Evolutionary conservation across 257 asterid genomes (phyloP).

Genomic region (Plantago major): DNA sequence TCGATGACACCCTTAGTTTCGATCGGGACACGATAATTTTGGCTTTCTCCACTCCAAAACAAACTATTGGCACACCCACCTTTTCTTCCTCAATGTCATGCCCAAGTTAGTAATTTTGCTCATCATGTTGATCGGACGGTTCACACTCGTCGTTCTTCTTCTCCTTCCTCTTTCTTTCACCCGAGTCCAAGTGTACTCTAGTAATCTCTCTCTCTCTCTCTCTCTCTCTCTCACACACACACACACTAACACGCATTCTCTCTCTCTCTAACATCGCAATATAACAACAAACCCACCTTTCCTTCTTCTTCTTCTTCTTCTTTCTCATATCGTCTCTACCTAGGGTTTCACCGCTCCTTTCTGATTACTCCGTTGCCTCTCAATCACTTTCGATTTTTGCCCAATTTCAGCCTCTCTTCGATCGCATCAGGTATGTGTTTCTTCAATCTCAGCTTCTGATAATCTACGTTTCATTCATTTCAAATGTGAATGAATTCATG

Average conservation of each 20-base stretch:
- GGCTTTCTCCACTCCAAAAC: no score
- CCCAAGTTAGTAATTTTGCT: constrained; percentile 20
- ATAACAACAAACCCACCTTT: constrained; percentile 19
- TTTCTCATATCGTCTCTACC: constrained; percentile 15
- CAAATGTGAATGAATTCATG: neutral
- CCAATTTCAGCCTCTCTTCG: constrained; percentile 35
- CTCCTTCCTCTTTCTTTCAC: constrained; percentile 36
- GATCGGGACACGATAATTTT: no score
- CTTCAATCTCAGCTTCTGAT: constrained; percentile 9
- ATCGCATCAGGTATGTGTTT: constrained; percentile 14
- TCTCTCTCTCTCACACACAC: constrained; percentile 28
- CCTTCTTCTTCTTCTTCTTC: neutral
- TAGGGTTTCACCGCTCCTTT: constrained; percentile 40
- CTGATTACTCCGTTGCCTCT: neutral
- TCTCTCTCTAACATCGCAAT: constrained; percentile 13
- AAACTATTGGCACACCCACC: no score
- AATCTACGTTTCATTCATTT: no score
- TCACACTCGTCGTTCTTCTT: constrained; percentile 46
- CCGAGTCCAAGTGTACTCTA: constrained; percentile 41
- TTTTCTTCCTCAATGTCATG: neutral
- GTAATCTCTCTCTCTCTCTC: constrained; percentile 21
- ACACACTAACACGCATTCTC: constrained; percentile 18
- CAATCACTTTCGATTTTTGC: constrained; percentile 6
- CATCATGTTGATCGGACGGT: constrained; percentile 37
- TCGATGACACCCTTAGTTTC: no score